phyloP scores from a whole-genome alignment of 139 green algal genomes.

The Micractinium sp. region DNA sequence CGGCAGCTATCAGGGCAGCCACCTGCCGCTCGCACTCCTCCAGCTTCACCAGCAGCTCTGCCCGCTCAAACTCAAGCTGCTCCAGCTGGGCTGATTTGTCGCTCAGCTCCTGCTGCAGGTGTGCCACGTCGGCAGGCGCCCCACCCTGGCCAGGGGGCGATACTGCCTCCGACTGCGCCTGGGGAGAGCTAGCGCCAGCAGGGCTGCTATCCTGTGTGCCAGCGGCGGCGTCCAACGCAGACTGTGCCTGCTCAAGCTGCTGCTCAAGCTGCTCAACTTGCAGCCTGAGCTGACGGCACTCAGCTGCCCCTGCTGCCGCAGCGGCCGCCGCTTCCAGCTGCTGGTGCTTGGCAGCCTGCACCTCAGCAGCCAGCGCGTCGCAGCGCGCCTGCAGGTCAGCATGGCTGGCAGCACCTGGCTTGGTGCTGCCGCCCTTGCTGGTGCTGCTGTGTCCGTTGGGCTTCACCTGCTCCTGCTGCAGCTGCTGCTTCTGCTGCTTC shows the following conservation, averaged over 20 bases:
- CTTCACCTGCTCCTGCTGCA: neutral
- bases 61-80: conserved; percentile 35
- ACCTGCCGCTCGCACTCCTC: conserved; percentile 29
- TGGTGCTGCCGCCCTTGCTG: neutral
- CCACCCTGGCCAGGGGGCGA: neutral
- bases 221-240: neutral
- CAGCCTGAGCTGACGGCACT: neutral
- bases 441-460: neutral
- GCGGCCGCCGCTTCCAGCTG: neutral
- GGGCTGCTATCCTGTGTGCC: neutral
- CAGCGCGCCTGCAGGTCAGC: neutral
- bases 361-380: neutral
- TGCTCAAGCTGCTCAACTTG: neutral
- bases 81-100: conserved; percentile 4
- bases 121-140: neutral
- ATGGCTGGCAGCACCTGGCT: neutral
- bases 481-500: neutral
- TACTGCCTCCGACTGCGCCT: neutral
- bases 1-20: neutral
- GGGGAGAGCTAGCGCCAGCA: too few relatives aligned
- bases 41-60: conserved; percentile 29
- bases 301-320: too few relatives aligned
- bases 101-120: conserved; percentile 10
- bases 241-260: neutral
- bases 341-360: conserved; percentile 4